phyloP scores from a whole-genome alignment of 2,329 filamentous ascomycete species.

The Cladosporium phlei region DNA sequence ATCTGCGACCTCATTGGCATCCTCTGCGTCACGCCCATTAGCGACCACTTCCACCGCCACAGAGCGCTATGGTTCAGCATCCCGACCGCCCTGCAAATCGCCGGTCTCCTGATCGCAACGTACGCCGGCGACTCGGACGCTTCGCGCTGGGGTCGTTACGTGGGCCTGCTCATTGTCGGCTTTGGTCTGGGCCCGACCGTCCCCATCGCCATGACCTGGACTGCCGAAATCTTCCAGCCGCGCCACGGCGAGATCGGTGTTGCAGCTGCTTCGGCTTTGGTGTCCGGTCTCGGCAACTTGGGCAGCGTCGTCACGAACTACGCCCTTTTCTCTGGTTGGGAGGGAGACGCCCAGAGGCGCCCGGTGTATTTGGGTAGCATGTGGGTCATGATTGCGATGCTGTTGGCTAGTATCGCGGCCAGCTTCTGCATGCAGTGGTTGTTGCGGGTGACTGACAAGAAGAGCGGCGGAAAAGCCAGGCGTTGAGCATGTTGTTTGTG shows the following conservation, averaged over 20 bases:
- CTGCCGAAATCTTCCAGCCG: slow-evolving; percentile 81
- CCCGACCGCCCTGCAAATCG: slow-evolving; percentile 72
- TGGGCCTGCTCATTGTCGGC: slow-evolving; percentile 81
- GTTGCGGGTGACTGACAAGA: slow-evolving; percentile 40
- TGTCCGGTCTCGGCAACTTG: slow-evolving; percentile 81
- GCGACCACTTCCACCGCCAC: slow-evolving; percentile 77
- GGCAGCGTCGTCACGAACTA: slow-evolving; percentile 85
- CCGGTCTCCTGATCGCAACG: slow-evolving; percentile 73
- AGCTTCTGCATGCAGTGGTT: slow-evolving; percentile 64
- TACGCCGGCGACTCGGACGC: slow-evolving; percentile 60
- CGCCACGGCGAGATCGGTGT: slow-evolving; percentile 89
- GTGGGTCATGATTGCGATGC: slow-evolving; percentile 79
- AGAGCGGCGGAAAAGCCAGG: neutral
- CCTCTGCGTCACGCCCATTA: slow-evolving; percentile 75
- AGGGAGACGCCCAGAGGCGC: slow-evolving; percentile 59
- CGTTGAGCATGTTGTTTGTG: slow-evolving; percentile 1
- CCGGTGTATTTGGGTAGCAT: slow-evolving; percentile 55
- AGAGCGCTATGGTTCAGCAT: slow-evolving; percentile 77
- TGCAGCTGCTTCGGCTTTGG: slow-evolving; percentile 76
- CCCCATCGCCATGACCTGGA: slow-evolving; percentile 92
- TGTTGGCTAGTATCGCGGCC: slow-evolving; percentile 70
- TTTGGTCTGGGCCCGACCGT: slow-evolving; percentile 88
- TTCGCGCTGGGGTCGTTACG: slow-evolving; percentile 74
- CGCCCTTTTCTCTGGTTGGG: slow-evolving; percentile 83
- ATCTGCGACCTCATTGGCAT: slow-evolving; percentile 79